phyloP scores from a whole-genome alignment of 2,329 filamentous ascomycete species.

The Podosphaera fusca region DNA sequence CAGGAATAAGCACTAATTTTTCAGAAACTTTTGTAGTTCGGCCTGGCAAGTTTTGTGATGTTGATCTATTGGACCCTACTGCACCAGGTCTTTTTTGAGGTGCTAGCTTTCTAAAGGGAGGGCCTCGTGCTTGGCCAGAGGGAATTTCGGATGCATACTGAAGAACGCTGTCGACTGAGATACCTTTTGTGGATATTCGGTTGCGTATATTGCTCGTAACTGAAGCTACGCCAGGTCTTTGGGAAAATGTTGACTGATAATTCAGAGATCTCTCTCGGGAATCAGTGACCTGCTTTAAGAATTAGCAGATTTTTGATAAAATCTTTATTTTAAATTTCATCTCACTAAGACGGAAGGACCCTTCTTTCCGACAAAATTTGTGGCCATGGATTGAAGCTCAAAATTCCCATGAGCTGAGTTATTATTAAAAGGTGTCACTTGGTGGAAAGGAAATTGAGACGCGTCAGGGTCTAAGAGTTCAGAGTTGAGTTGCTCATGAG shows the following conservation, averaged over 20 bases:
- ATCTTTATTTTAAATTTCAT: not conserved
- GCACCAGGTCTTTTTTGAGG: constrained; percentile 24
- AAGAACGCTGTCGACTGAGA: constrained; percentile 83
- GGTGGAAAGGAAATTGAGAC: no score
- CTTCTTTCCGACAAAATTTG: constrained; percentile 21
- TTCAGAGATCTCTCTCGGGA: constrained; percentile 23
- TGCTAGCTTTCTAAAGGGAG: constrained; percentile 27
- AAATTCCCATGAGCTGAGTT: no score
- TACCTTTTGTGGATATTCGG: constrained; percentile 41
- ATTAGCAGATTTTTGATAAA: not conserved
- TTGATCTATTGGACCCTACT: constrained; percentile 19
- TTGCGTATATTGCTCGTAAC: constrained; percentile 13
- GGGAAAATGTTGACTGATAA: constrained; percentile 15
- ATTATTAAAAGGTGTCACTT: no score
- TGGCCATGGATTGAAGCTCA: constrained; percentile 8
- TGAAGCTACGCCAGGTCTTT: constrained; percentile 15
- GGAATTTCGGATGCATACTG: constrained; percentile 89
- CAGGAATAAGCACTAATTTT: constrained; percentile 85
- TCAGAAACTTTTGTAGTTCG: constrained; percentile 87
- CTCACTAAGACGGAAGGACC: constrained; percentile 37
- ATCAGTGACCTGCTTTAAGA: constrained; percentile 27
- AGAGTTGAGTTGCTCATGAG: no score
- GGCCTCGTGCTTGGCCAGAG: constrained; percentile 67
- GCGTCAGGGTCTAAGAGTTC: no score
- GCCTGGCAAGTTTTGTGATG: constrained; percentile 41